Evolutionary conservation across 441 rosid genomes (phyloP), one percentile per base, ranked within the genome.

Genomic region (Pelargonium australe): DNA sequence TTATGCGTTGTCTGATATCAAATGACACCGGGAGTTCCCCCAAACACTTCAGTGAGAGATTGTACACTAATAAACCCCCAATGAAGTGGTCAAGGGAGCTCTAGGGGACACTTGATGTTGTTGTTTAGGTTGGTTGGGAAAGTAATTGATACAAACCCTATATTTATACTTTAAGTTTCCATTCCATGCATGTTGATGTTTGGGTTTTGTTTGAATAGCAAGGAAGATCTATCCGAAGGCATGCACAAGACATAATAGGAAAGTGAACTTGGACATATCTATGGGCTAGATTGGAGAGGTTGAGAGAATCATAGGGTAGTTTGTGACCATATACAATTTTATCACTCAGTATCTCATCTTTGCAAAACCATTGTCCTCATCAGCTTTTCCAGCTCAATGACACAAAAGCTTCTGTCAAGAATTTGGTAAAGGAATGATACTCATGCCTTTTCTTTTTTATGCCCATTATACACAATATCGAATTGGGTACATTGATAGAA

Each of bases 261-360:
- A 17, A 45, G 41, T 76, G 80, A 74, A 80, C 78, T 66, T 72
- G 60, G 73, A 62, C 77, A 58, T 60, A 65, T 44, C 63, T 47
- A 14, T 47, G 47, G 76, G 66, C 68, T 47, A 68, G 13, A 66
- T 76, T 41, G 72, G 19, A 34, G 19, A 49, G 55, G 2, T n/a
- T 25, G 34, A 28, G 57, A 17, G 70, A 41, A 14, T 14, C 41
- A 58, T 61, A 55, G n/a, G 64, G 19, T 66, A 47, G 57, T 17
- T 58, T 44, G 53, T 70, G 67, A 51, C 28, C 25, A 25, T 7
- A 41, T 60, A 8, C 43, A 40, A 41, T 49, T 73, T 68, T 19
- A 47, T 5, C 14, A 57, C 47, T 58, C 44, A 13, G 10, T 1
- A n/a, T 31, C 11, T 25, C 55, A 47, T 51, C 65, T 43, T 45